Evolutionary conservation across 441 rosid genomes (phyloP), one percentile per base, ranked within the genome.

Genomic region (Eutrema salsugineum): DNA sequence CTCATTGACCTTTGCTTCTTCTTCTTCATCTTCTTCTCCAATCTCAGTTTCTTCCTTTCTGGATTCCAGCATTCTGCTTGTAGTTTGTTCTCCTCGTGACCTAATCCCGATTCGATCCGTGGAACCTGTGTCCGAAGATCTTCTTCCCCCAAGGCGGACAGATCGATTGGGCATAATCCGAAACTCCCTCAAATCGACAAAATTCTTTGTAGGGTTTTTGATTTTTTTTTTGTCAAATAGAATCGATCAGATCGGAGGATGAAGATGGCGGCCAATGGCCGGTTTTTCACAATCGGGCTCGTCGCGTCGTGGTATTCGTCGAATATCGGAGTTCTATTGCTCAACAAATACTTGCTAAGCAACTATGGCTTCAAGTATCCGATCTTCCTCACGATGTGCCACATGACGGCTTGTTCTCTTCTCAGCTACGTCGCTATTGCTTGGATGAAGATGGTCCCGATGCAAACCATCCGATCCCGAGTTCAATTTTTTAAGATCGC

Each of bases 351-450:
- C 77, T 68, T 86, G 80, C 79, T 87, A 1, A 84, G 85, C 82
- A 86, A 83, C 72, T 87, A 84, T 20, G 95, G 95, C 1, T 89
- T 86, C 87, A 86, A 74, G 78, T 87, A 86, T 78, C 95, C 91
- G 11, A 83, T 87, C 55, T 86, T 83, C 79, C 89, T 87, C 17
- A 89, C 95, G 3, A 75, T 89, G 63, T 87, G 91, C 62, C 95
- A 89, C 76, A 87, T 87, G 95, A 48, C 80, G 51, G 83, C 95
- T 0, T 89, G 95, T 70, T 84, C 90, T 1, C 24, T 83, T 54
- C 77, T 87, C 30, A 85, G 90, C 79, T 87, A 83, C 80, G 59
- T 83, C 38, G 82, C 89, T 5, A 72, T 83, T 53, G 71, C 79
- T 14, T 84, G 87, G 84, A 67, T 84, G 50, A 83, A 83, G 76